Evolutionary conservation across 345 rosid species (phyloP), one percentile per base, ranked within the genome.

Genomic region (Linum usitatissimum): DNA sequence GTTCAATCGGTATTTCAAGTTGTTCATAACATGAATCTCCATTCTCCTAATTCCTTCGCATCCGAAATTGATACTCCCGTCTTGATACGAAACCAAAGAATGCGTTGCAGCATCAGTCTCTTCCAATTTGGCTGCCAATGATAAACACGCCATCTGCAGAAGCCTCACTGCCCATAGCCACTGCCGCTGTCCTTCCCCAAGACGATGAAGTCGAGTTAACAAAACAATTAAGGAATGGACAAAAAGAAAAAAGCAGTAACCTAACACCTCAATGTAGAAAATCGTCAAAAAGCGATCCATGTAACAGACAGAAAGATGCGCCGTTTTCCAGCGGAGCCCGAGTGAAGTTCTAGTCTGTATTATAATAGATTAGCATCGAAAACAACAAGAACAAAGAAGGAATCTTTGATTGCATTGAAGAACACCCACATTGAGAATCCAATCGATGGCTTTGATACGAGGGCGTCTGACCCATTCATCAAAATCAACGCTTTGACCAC

Each of bases 11-110:
- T 19, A 36, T 14, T 18, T 23, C 20, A 30, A 34, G 68, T 75
- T 75, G 30, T 66, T 61, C 60, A 83, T 63, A 61, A 88, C 77
- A 62, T 80, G 51, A 53, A 88, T 82, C 75, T 91, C 98, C 94
- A 88, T 88, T 66, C 86, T 86, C 61, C 70, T 15, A n/a, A 60
- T 60, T 3, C 3, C 42, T 30, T n/a, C n/a, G 49, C 12, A 9
- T 18, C 13, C 63, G 20, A 60, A 60, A 36, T 18, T 17, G 20
- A 17, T 34, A 40, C 18, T 49, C 23, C 34, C 4, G 1, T 14
- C 14, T 7, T 45, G 13, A 45, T 45, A 7, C 63, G 6, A 2
- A 38, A 5, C 18, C 45, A 30, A 12, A 9, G 48, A n/a, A 14
- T 34, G 63, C 19, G 21, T 2, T 2, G 45, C 42, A 15, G n/a